Evolutionary conservation across 257 asterid species (phyloP).

Genomic region (Petunia secreta): DNA sequence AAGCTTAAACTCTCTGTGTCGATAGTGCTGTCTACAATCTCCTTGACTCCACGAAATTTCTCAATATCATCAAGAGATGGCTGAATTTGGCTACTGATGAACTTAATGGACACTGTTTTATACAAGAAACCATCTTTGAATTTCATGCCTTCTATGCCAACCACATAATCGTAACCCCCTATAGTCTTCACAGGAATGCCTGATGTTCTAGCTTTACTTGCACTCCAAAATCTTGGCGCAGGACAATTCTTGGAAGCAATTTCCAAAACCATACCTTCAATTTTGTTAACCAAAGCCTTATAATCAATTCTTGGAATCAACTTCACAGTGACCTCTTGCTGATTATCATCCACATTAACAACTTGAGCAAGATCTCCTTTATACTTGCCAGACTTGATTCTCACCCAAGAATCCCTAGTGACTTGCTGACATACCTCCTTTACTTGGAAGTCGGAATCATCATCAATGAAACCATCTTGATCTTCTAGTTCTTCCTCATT

Average conservation of each 20-base stretch:
- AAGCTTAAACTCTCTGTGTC: conserved; percentile 55
- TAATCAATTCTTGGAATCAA: conserved; percentile 85
- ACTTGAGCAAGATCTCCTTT: conserved; percentile 95
- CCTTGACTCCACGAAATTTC: conserved; percentile 74
- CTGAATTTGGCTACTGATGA: conserved; percentile 69
- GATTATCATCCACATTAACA: conserved; percentile 82
- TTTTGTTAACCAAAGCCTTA: conserved; percentile 72
- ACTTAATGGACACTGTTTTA: conserved; percentile 74
- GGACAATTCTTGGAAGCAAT: conserved; percentile 65
- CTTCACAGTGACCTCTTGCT: conserved; percentile 77
- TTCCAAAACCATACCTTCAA: conserved; percentile 79
- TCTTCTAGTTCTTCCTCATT: conserved; percentile 54
- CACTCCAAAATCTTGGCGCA: conserved; percentile 76
- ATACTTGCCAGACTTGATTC: conserved; percentile 80
- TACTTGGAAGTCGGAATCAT: background rate
- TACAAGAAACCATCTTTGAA: conserved; percentile 90
- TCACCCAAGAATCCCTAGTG: conserved; percentile 83
- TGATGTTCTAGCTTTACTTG: conserved; percentile 79
- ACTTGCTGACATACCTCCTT: conserved; percentile 64
- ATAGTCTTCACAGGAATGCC: conserved; percentile 63
- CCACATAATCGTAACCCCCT: conserved; percentile 78
- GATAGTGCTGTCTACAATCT: conserved; percentile 62
- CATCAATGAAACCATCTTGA: conserved; percentile 20
- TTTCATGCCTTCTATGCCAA: conserved; percentile 56
- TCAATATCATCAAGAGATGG: conserved; percentile 89